A percentile compares a stretch with the other conserved stretches of the same genome.
Conservation (phyloP, 1,139 yeast genomes). For the Geotrichum histeridarum region DNA sequence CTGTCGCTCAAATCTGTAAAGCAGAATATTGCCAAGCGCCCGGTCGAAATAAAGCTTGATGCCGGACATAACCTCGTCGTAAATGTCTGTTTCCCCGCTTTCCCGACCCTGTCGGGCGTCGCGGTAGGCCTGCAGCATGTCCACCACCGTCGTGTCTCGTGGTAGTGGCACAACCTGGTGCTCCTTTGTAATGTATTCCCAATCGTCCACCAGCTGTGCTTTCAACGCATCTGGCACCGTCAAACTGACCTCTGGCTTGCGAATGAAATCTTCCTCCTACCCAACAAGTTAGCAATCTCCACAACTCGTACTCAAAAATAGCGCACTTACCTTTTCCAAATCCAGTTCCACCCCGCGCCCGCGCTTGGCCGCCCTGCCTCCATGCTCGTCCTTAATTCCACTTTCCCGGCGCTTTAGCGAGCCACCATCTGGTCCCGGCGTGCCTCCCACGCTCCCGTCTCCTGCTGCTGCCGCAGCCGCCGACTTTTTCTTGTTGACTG, state of each 20-base stretch:
- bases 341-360: constrained; percentile 44
- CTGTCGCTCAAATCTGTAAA: constrained; percentile 79
- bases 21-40: constrained; percentile 62
- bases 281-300: background rate
- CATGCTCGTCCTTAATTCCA: constrained; percentile 13
- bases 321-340: constrained; percentile 23
- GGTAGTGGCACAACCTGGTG: constrained; percentile 62
- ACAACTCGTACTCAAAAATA: background rate
- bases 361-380: constrained; percentile 20
- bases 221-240: constrained; percentile 63
- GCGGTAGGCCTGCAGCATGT: constrained; percentile 49
- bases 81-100: constrained; percentile 39
- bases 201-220: constrained; percentile 75
- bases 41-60: constrained; percentile 72
- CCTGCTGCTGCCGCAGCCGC: background rate
- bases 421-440: background rate
- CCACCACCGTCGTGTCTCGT: constrained; percentile 46
- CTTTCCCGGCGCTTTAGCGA: constrained; percentile 3
- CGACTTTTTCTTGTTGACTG: constrained; percentile 27
- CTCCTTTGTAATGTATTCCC: constrained; percentile 85
- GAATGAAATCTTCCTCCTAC: constrained; percentile 39
- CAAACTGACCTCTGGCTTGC: constrained; percentile 49
- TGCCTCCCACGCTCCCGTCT: background rate
- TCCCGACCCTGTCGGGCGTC: constrained; percentile 18
- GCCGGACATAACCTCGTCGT: constrained; percentile 66